A percentile compares a stretch with the other conserved stretches of the same genome.
These are phyloP conservation scores for Diaporthe ampelina DNA, from an alignment of 2,329 filamentous ascomycete genomes.

Conservation along the genomic window DNA sequence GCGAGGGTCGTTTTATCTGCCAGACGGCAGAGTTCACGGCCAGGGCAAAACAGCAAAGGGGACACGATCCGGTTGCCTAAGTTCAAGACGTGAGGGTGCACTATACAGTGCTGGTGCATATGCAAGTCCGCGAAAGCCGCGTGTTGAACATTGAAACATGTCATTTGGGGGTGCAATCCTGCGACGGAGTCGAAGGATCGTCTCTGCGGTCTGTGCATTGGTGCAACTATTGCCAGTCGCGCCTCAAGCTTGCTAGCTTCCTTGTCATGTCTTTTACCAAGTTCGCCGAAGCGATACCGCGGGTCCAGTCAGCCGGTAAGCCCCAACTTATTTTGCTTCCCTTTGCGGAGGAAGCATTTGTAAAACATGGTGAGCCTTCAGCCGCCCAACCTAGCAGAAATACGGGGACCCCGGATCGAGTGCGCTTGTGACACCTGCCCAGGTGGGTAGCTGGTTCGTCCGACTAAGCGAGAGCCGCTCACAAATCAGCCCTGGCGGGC, in stretches of 20 bases:
- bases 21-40: too few species aligned
- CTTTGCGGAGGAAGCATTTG: neutral
- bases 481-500: constrained; percentile 65
- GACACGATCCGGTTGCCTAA: neutral
- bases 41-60: neutral
- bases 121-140: neutral
- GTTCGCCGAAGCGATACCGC: neutral
- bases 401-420: neutral
- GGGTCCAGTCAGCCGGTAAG: constrained; percentile 4
- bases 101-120: neutral
- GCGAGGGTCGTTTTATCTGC: neutral
- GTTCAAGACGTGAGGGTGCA: too few species aligned
- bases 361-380: neutral
- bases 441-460: neutral
- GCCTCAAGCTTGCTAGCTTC: neutral
- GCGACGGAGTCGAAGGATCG: neutral
- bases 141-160: neutral
- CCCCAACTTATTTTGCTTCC: neutral
- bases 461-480: constrained; percentile 35
- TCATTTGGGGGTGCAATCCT: neutral
- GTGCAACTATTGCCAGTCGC: constrained; percentile 1
- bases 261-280: neutral
- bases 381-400: neutral
- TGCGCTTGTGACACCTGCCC: neutral
- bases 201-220: neutral